These are phyloP conservation scores for Cercospora berteroae DNA, from an alignment of 2,329 filamentous ascomycete species.

Conservation along the genomic window DNA sequence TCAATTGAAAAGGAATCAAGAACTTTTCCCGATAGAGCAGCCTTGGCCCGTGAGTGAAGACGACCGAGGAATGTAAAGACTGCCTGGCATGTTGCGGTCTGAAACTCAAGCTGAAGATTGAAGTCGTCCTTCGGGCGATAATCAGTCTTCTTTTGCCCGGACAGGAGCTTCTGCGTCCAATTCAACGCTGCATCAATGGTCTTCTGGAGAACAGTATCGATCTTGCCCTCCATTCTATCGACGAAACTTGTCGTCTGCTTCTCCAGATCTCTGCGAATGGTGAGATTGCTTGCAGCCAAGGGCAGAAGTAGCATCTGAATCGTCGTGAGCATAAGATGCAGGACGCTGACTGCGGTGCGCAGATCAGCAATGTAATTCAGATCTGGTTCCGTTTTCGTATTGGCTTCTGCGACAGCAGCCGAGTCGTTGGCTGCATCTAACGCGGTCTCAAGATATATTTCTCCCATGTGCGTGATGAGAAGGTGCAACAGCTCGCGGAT, in stretches of 20 bases:
- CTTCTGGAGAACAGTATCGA: slow-evolving; percentile 67
- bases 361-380: slow-evolving; percentile 77
- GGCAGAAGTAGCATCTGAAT: slow-evolving; percentile 87
- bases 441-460: slow-evolving; percentile 69
- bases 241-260: slow-evolving; percentile 73
- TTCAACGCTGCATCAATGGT: slow-evolving; percentile 71
- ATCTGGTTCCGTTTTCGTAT: slow-evolving; percentile 78
- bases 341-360: slow-evolving; percentile 79
- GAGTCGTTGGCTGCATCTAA: slow-evolving; percentile 70
- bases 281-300: slow-evolving; percentile 84
- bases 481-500: slow-evolving; percentile 81
- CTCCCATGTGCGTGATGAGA: slow-evolving; percentile 81
- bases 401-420: slow-evolving; percentile 71
- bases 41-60: slow-evolving; percentile 60
- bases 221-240: slow-evolving; percentile 79
- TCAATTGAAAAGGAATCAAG: slow-evolving; percentile 79
- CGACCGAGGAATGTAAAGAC: slow-evolving; percentile 75
- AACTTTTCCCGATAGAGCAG: slow-evolving; percentile 79
- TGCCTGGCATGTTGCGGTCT: slow-evolving; percentile 79
- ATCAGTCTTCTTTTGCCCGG: slow-evolving; percentile 80
- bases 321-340: slow-evolving; percentile 89
- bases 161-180: slow-evolving; percentile 71
- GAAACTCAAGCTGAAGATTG: slow-evolving; percentile 66
- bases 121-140: slow-evolving; percentile 84
- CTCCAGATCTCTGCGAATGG: slow-evolving; percentile 84